Evolutionary conservation across 768 basidiomycete species (phyloP), one percentile per base, ranked within the genome.

Genomic region (Pisolithus tinctorius): DNA sequence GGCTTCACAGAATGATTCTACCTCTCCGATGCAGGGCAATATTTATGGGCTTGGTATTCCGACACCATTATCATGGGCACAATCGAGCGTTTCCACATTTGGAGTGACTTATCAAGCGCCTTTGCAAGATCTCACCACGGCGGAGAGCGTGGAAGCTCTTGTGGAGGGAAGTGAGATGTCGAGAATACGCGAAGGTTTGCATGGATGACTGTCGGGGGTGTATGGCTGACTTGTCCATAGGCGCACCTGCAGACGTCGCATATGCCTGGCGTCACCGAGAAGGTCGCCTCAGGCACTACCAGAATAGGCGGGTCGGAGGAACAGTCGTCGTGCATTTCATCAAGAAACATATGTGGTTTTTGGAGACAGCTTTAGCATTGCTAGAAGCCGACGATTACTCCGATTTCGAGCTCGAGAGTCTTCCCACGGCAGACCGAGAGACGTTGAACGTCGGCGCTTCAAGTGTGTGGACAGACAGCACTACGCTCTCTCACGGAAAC

Each of bases 261-360:
- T 76, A 82, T 57, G 84, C 84, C 14, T 91, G 87, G 88, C 70
- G 66, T 23, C 75, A 80, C 55, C 80, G 88, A 34, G 88, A 92
- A 73, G 86, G 88, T 45, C 75, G 83, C 39, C 62, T 69, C 56
- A 78, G 66, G 45, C 81, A 80, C 43, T 89, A 89, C 61, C 76
- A 82, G 56, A 75, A 75, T 42, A 71, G 78, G 52, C 83, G 87
- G 20, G 80, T 92, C 8, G 95, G 95, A 4, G 96, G 95, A 5
- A 99, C 95, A 2, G 79, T 94, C 43, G 88, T 93, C 20, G 93
- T 99, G 47, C 95, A 99, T 71, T 97, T 91, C 65, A 86, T 99
- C 76, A 99, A 97, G 82, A 87, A 91, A 66, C 83, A 90, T 57
- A 87, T 89, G 71, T 99, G 95, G 95, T 97, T 88, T 70, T 68